Evolutionary conservation across 1,284 basidiomycete genomes (phyloP).

Genomic region (Cryptococcus hybrid): DNA sequence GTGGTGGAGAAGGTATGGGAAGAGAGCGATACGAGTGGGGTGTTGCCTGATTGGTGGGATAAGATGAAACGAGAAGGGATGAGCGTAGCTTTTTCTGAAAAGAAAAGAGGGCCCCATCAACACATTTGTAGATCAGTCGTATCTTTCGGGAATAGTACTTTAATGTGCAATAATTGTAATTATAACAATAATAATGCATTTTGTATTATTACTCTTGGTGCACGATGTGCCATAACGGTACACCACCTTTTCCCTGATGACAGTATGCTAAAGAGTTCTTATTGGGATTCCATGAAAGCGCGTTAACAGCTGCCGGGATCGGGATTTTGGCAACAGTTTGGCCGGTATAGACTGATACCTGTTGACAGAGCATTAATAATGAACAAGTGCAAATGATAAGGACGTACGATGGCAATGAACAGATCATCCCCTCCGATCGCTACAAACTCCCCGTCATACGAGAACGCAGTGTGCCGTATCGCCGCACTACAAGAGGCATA

Average conservation of each 20-base stretch:
- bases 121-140: not conserved
- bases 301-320: conserved; percentile 23
- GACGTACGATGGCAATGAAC: conserved; percentile 30
- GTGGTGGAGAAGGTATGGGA: conserved; percentile 34
- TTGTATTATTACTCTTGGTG: conserved; percentile 19
- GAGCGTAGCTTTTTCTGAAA: conserved; percentile 22
- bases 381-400: not conserved
- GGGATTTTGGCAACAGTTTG: conserved; percentile 27
- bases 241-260: conserved; percentile 12
- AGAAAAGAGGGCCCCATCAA: conserved; percentile 9
- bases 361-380: not conserved
- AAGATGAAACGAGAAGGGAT: conserved; percentile 30
- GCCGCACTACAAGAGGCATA: conserved; percentile 18
- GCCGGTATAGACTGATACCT: conserved; percentile 34
- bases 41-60: conserved; percentile 29
- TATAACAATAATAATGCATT: not conserved
- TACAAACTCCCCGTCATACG: conserved; percentile 39
- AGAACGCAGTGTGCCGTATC: conserved; percentile 39
- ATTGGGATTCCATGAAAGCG: conserved; percentile 37
- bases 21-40: conserved; percentile 28
- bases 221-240: conserved; percentile 32
- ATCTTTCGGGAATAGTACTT: not conserved
- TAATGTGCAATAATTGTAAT: not conserved
- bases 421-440: conserved; percentile 41
- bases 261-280: conserved; percentile 37